Conservation (phyloP, 345 rosid species). For the Mallotus nudiflorus region DNA sequence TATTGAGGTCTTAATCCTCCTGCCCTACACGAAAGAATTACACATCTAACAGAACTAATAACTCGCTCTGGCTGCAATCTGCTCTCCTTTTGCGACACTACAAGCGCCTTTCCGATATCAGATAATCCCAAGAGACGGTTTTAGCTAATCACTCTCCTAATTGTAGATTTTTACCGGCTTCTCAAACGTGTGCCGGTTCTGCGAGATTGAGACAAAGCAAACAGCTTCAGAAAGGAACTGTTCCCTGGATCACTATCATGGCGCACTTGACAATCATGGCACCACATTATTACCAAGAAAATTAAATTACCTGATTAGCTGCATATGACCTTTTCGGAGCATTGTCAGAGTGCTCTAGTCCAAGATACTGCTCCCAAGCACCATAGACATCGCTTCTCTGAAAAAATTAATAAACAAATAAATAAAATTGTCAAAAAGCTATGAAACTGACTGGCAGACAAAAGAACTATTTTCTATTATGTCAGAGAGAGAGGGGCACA, state of each 20-base stretch:
- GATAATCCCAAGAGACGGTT: not conserved
- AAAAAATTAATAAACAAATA: not conserved
- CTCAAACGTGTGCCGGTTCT: constrained; percentile 33
- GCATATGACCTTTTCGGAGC: constrained; percentile 76
- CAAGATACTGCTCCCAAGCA: constrained; percentile 97
- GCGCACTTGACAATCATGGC: no score
- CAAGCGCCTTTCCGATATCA: not conserved
- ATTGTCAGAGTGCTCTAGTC: constrained; percentile 90
- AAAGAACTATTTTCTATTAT: not conserved
- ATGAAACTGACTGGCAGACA: not conserved
- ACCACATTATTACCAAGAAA: not conserved
- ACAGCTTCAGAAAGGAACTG: not conserved
- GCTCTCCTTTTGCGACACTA: constrained; percentile 14
- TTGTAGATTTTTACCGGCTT: constrained; percentile 38
- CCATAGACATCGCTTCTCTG: constrained; percentile 92
- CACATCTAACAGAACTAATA: constrained; percentile 20
- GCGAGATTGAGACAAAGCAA: constrained; percentile 1
- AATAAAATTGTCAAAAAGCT: not conserved
- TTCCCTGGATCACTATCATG: not conserved
- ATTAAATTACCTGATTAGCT: constrained; percentile 66
- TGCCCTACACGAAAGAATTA: constrained; percentile 26
- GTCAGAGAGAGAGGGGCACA: not conserved
- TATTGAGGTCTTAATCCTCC: constrained; percentile 20
- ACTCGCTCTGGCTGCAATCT: constrained; percentile 2
- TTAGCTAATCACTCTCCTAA: constrained; percentile 9